Evolutionary conservation across 768 basidiomycete genomes (phyloP).

Genomic region (Roridomyces roridus): DNA sequence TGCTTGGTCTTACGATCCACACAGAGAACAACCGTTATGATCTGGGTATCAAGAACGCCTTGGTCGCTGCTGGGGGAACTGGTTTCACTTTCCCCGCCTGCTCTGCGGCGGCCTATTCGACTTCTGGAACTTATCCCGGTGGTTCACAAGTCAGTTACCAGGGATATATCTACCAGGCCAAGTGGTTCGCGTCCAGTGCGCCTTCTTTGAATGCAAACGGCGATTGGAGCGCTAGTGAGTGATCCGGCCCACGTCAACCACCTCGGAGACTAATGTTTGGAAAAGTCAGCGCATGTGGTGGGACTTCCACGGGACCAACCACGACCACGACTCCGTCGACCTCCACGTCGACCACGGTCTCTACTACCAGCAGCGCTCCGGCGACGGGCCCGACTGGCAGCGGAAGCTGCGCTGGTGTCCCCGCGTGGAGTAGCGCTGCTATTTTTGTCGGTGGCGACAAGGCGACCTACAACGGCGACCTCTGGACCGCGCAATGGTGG

Average conservation of each 20-base stretch:
- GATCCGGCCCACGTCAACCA: background rate
- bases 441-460: slow-evolving; percentile 59
- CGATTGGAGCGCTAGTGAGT: slow-evolving; percentile 72
- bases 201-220: slow-evolving; percentile 55
- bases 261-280: background rate
- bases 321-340: slow-evolving; percentile 21
- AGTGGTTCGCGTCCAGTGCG: slow-evolving; percentile 58
- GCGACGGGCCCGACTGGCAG: slow-evolving; percentile 31
- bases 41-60: slow-evolving; percentile 62
- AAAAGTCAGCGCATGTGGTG: slow-evolving; percentile 61
- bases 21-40: slow-evolving; percentile 66
- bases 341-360: slow-evolving; percentile 10
- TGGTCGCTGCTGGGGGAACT: slow-evolving; percentile 67
- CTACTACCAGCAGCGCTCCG: slow-evolving; percentile 25
- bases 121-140: slow-evolving; percentile 56
- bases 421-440: slow-evolving; percentile 54
- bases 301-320: slow-evolving; percentile 32
- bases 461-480: slow-evolving; percentile 57
- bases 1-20: background rate
- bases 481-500: slow-evolving; percentile 57
- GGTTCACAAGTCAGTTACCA: slow-evolving; percentile 59
- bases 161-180: slow-evolving; percentile 77
- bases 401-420: slow-evolving; percentile 53
- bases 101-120: slow-evolving; percentile 57
- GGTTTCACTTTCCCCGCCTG: slow-evolving; percentile 72